phyloP scores from a whole-genome alignment of 2,329 filamentous ascomycete species.

The Paraphoma sp. region DNA sequence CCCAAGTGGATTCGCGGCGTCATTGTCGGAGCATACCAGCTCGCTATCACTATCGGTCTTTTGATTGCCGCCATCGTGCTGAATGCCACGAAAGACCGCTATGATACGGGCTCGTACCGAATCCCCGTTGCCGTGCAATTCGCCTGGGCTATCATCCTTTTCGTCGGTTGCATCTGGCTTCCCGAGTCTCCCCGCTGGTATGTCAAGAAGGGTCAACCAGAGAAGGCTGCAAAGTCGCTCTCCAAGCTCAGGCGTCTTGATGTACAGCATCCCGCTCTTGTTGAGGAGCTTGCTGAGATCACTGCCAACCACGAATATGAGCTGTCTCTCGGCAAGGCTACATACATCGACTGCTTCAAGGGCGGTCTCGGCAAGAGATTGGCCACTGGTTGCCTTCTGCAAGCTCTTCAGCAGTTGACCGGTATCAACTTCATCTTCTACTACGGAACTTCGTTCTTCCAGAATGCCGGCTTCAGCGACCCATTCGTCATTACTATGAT shows the following conservation, averaged over 20 bases:
- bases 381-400: conserved; percentile 74
- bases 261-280: conserved; percentile 64
- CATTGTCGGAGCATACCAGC: conserved; percentile 73
- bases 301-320: conserved; percentile 78
- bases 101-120: conserved; percentile 70
- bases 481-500: conserved; percentile 76
- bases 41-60: conserved; percentile 74
- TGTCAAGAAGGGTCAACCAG: conserved; percentile 67
- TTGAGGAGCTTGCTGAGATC: conserved; percentile 67
- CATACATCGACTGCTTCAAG: conserved; percentile 54
- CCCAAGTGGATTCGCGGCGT: conserved; percentile 77
- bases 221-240: conserved; percentile 70
- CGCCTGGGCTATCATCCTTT: conserved; percentile 73
- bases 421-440: conserved; percentile 55
- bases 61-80: conserved; percentile 71
- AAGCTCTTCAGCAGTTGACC: conserved; percentile 79
- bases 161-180: conserved; percentile 65
- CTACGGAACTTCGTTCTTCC: conserved; percentile 51
- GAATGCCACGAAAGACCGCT: conserved; percentile 65
- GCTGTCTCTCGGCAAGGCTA: conserved; percentile 61
- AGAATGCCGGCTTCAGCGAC: conserved; percentile 48
- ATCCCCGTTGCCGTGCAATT: conserved; percentile 80
- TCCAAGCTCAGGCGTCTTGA: conserved; percentile 67
- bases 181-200: conserved; percentile 79
- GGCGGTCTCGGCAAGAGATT: conserved; percentile 65